phyloP scores from a whole-genome alignment of 495 filamentous ascomycete species.

The Penicillium egyptiacum region DNA sequence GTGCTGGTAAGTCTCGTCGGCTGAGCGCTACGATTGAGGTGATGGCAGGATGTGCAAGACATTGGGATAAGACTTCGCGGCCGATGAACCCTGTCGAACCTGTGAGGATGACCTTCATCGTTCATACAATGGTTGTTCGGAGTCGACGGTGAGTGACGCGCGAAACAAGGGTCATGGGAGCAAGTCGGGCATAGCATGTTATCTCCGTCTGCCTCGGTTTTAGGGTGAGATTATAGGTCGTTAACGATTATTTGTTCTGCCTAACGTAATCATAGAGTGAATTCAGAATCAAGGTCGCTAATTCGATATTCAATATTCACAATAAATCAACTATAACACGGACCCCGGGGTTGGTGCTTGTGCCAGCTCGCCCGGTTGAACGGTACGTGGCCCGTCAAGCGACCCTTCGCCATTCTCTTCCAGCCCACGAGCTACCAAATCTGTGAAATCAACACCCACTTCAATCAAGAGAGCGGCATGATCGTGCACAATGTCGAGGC shows the following conservation, averaged over 20 bases:
- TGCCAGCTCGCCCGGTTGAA: slow-evolving; percentile 28
- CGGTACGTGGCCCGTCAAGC: slow-evolving; percentile 17
- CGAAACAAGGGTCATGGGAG: too few relatives aligned
- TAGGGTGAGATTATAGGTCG: not conserved
- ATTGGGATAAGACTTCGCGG: too few relatives aligned
- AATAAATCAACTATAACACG: slow-evolving; percentile 5
- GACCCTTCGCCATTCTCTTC: slow-evolving; percentile 30
- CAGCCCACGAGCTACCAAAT: slow-evolving; percentile 56
- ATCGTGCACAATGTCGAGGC: slow-evolving; percentile 75
- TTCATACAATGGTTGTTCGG: too few relatives aligned
- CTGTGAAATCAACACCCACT: slow-evolving; percentile 87
- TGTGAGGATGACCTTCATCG: too few relatives aligned
- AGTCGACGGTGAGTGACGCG: too few relatives aligned
- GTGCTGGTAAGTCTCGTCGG: too few relatives aligned
- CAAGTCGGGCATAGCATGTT: not conserved
- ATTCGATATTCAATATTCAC: not conserved
- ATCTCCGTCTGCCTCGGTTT: not conserved
- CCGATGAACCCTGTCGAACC: too few relatives aligned
- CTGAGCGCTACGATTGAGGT: too few relatives aligned
- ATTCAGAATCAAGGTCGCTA: slow-evolving; percentile 1
- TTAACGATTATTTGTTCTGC: too few relatives aligned
- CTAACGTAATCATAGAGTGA: not conserved
- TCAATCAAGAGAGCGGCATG: slow-evolving; percentile 79
- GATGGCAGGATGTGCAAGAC: too few relatives aligned
- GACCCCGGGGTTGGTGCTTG: slow-evolving; percentile 7